Conservation (phyloP, 352 stramenopile species). For the Phytophthora sojae region DNA sequence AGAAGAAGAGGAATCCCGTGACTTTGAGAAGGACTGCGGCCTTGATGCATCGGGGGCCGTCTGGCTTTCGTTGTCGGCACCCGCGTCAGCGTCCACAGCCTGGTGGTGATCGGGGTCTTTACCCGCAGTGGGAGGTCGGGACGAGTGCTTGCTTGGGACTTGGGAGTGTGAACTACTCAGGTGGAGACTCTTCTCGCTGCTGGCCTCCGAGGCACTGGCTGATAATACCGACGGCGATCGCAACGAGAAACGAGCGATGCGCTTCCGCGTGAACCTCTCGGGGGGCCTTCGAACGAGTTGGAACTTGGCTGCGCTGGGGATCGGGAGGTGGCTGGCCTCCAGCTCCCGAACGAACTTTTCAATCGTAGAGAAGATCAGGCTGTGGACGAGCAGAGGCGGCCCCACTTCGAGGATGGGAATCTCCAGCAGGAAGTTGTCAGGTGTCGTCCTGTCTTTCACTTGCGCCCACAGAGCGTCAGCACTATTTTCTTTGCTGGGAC, state of each 20-base stretch:
- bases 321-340: conserved; percentile 59
- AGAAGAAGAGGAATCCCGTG: background rate
- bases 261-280: conserved; percentile 67
- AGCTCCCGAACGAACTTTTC: conserved; percentile 77
- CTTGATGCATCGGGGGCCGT: conserved; percentile 5
- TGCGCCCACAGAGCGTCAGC: conserved; percentile 6
- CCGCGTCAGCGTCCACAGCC: background rate
- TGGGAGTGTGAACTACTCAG: conserved; percentile 9
- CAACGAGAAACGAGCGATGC: conserved; percentile 61
- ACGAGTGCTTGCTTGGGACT: conserved; percentile 19
- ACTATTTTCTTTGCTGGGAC: conserved; percentile 1
- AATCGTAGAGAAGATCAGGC: conserved; percentile 54
- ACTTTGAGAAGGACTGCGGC: conserved; percentile 6
- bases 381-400: conserved; percentile 64
- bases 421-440: conserved; percentile 67
- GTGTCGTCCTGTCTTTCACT: conserved; percentile 36
- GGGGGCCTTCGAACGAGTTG: conserved; percentile 82
- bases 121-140: conserved; percentile 31
- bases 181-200: conserved; percentile 30
- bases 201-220: conserved; percentile 20
- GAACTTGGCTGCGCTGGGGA: conserved; percentile 72
- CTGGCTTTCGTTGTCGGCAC: conserved; percentile 10
- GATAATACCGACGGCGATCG: conserved; percentile 10
- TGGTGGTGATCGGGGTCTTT: conserved; percentile 16
- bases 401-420: conserved; percentile 55